These are phyloP conservation scores for Pseudocercospora vitis DNA, from an alignment of 2,329 filamentous ascomycete species.

Conservation along the genomic window DNA sequence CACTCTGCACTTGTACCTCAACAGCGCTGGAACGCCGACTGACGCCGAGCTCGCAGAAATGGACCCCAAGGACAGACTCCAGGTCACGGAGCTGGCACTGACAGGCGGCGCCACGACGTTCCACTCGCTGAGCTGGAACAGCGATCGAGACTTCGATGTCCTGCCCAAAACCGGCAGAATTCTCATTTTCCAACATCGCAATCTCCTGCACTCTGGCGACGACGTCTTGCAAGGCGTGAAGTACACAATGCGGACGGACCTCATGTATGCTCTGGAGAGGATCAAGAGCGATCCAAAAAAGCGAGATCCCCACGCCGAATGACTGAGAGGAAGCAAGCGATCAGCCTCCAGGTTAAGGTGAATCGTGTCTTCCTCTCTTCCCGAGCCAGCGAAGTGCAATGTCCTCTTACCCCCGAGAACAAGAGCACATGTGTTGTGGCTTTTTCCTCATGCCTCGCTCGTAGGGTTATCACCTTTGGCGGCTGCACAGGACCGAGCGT, in stretches of 20 bases:
- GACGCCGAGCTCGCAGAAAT: constrained; percentile 23
- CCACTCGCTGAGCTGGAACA: constrained; percentile 35
- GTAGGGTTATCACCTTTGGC: too few species aligned
- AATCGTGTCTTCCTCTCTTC: too few species aligned
- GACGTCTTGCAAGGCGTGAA: constrained; percentile 56
- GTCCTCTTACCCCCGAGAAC: too few species aligned
- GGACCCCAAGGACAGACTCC: constrained; percentile 32
- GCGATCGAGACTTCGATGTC: constrained; percentile 43
- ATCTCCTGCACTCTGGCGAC: constrained; percentile 55
- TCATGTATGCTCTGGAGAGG: constrained; percentile 51
- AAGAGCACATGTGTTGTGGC: too few species aligned
- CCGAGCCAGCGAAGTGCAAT: too few species aligned
- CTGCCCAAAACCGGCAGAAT: constrained; percentile 54
- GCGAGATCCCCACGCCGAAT: too few species aligned
- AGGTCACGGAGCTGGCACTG: constrained; percentile 34
- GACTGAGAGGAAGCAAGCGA: too few species aligned
- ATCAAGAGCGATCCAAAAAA: constrained; percentile 17
- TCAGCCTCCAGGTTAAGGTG: too few species aligned
- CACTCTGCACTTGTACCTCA: constrained; percentile 56
- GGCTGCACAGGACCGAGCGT: too few species aligned
- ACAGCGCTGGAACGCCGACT: constrained; percentile 19
- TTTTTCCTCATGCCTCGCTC: too few species aligned
- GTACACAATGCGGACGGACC: constrained; percentile 57
- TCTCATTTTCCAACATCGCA: constrained; percentile 57
- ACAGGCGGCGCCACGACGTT: constrained; percentile 58